phyloP scores from a whole-genome alignment of 208 protist genomes.

The Trypanosoma brucei region DNA sequence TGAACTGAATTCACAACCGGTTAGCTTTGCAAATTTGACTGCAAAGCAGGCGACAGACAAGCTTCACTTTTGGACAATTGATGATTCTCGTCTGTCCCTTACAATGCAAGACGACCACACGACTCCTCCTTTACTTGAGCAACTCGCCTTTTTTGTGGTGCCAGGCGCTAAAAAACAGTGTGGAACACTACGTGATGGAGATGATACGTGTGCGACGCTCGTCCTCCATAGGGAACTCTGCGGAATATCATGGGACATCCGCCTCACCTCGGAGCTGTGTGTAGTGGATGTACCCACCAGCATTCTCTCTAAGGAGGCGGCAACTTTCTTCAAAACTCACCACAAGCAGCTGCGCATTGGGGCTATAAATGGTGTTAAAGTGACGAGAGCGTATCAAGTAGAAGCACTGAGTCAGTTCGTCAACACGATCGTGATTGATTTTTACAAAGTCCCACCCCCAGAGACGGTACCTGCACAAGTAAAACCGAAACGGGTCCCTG shows the following conservation, averaged over 20 bases:
- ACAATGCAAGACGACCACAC: not conserved
- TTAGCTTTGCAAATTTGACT: constrained; percentile 9
- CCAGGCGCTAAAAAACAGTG: not conserved
- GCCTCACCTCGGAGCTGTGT: constrained; percentile 7
- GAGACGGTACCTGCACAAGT: not conserved
- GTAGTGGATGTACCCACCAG: constrained; percentile 6
- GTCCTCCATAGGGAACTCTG: constrained; percentile 12
- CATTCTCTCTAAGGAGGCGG: constrained; percentile 9
- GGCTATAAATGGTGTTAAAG: constrained; percentile 21
- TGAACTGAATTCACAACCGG: constrained; percentile 6
- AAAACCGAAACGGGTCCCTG: too few species aligned
- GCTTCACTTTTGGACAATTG: constrained; percentile 1
- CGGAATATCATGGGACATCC: constrained; percentile 16
- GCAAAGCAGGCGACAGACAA: not conserved
- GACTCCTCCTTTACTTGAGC: not conserved
- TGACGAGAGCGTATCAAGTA: constrained; percentile 9
- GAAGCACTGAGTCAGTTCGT: constrained; percentile 11
- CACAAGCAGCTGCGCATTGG: constrained; percentile 9
- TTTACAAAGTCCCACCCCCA: constrained; percentile 5
- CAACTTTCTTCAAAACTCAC: constrained; percentile 10
- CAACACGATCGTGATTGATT: constrained; percentile 19
- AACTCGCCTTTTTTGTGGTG: constrained; percentile 18
- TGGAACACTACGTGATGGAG: not conserved
- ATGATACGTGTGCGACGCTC: constrained; percentile 8
- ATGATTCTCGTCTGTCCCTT: constrained; percentile 6